Conservation (phyloP, 345 rosid species). For the Salix koriyanagi region DNA sequence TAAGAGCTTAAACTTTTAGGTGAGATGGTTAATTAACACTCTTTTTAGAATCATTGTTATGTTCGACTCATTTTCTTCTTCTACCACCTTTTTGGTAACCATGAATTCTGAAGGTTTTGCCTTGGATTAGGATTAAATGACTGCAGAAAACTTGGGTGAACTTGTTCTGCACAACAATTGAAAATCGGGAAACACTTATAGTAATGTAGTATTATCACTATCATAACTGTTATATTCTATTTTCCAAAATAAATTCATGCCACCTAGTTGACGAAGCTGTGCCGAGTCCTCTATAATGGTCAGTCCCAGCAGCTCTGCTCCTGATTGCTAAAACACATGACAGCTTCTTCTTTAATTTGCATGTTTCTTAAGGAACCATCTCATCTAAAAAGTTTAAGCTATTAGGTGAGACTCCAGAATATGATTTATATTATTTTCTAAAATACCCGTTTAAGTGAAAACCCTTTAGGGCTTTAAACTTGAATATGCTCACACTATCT, state of each 20-base stretch:
- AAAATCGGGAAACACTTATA: background rate
- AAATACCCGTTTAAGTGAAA: fast-evolving
- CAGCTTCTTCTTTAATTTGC: background rate
- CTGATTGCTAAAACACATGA: background rate
- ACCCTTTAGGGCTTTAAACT: too few species aligned
- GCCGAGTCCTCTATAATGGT: background rate
- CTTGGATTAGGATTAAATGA: background rate
- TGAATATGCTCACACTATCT: too few species aligned
- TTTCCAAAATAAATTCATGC: background rate
- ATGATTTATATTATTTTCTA: too few species aligned
- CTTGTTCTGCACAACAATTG: background rate
- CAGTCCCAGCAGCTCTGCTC: background rate
- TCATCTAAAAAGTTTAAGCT: too few species aligned
- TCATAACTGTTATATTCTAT: background rate
- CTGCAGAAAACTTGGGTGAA: background rate
- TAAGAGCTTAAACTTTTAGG: too few species aligned
- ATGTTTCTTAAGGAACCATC: too few species aligned
- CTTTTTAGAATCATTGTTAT: background rate
- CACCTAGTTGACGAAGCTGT: background rate
- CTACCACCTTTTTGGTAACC: background rate
- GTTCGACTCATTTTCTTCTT: background rate
- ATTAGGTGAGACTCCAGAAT: too few species aligned
- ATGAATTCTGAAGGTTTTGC: background rate
- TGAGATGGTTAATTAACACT: too few species aligned
- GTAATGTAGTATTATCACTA: background rate